Conservation (phyloP, 179 eudicot species). For the Monotropa hypopitys region DNA sequence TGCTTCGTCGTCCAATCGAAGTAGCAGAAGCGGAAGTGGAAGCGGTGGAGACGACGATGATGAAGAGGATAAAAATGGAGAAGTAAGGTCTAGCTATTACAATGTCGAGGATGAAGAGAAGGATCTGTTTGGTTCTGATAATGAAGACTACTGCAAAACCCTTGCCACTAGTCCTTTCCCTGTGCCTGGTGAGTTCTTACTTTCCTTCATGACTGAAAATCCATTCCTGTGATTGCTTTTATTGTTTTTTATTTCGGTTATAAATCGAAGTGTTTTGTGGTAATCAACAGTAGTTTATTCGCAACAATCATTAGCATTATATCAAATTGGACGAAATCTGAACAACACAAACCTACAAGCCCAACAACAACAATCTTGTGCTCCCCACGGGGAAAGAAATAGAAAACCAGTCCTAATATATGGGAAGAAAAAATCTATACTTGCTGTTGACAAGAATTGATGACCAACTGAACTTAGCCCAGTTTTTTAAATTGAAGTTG, state of each 20-base stretch:
- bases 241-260: background rate
- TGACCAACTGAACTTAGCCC: background rate
- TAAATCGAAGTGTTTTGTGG: background rate
- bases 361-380: background rate
- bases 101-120: conserved; percentile 26
- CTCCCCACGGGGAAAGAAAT: background rate
- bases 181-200: conserved; percentile 55
- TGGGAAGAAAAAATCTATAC: background rate
- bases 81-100: conserved; percentile 31
- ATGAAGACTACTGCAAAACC: conserved; percentile 72
- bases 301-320: background rate
- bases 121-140: conserved; percentile 91
- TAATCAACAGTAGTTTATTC: background rate
- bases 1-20: conserved; percentile 46
- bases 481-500: background rate
- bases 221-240: background rate
- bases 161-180: conserved; percentile 42
- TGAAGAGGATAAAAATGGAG: conserved; percentile 35
- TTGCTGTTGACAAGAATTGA: background rate
- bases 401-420: background rate
- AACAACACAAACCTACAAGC: background rate
- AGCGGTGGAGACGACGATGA: conserved; percentile 16
- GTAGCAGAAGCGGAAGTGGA: conserved; percentile 23
- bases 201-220: conserved; percentile 1
- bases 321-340: background rate